phyloP scores from a whole-genome alignment of 2,329 filamentous ascomycete species.

The Ascocoryne sarcoides region DNA sequence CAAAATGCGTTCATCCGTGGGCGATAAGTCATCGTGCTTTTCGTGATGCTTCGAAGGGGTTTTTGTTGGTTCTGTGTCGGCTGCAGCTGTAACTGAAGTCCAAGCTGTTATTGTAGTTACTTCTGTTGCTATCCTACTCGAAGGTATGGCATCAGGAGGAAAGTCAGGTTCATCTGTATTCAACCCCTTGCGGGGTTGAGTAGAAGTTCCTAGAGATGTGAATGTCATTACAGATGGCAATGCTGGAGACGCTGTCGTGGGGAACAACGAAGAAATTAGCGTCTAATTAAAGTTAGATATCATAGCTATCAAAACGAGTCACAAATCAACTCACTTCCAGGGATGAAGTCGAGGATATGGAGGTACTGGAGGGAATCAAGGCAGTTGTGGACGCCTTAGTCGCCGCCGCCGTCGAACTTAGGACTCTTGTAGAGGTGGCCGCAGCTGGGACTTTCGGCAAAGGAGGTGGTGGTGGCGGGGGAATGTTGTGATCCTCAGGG shows the following conservation, averaged over 20 bases:
- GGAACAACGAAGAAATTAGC: constrained; percentile 8
- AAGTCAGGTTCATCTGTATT: constrained; percentile 7
- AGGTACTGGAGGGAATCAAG: not conserved
- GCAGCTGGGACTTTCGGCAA: not conserved
- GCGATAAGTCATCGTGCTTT: constrained; percentile 12
- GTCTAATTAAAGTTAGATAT: constrained; percentile 10
- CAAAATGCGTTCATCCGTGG: constrained; percentile 20
- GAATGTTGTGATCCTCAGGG: not conserved
- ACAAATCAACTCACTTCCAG: not conserved
- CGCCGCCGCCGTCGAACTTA: not conserved
- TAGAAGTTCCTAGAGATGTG: constrained; percentile 3
- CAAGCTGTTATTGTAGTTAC: not conserved
- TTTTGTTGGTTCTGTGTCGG: not conserved
- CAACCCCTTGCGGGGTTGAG: constrained; percentile 14
- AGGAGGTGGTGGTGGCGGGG: not conserved
- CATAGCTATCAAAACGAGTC: not conserved
- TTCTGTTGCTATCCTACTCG: constrained; percentile 3
- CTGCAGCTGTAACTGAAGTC: not conserved
- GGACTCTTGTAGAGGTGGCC: not conserved
- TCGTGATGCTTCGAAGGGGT: not conserved
- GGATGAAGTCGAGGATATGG: not conserved
- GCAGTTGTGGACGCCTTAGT: not conserved
- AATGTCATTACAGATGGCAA: constrained; percentile 1
- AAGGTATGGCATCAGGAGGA: constrained; percentile 1
- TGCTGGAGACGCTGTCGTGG: constrained; percentile 4